Base-by-base conservation (phyloP, 106 monocot genomes). In the Phalaenopsis equestris region DNA sequence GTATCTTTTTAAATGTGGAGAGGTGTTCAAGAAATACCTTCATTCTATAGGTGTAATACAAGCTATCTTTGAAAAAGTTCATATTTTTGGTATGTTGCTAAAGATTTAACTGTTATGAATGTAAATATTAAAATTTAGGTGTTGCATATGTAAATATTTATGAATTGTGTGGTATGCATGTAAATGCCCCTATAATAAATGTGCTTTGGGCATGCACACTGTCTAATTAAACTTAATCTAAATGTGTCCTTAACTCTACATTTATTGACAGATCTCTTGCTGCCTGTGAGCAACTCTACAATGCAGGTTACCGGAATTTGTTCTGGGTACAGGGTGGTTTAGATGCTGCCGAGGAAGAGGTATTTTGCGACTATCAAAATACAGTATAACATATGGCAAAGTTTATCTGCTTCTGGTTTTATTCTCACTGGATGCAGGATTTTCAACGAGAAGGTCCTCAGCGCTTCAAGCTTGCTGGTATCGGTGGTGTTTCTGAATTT, bases 241-340 rank as follows among this genome's bases (percentile, higher is more conserved):
- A 65, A 65, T 65, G 64, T 65, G 64, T 72, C 37, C 6, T 30
- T 24, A 72, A 72, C 41, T 36, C 72, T 75, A 37, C 74, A 45
- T 75, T 15, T 45, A 17, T 83, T 64, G 70, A 42, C 88, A 97
- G 97, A 81, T 98, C 97, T n/a, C 89, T 98, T 77, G 97, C 97
- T 72, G 97, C 97, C 68, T 94, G 94, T 73, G 97, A 98, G 38
- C 94, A 89, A 86, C 94, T 98, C 41, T 90, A 91, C 48, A 88
- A 80, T 72, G 94, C 89, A 10, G 97, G 97, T 64, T 98, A 85
- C 79, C 82, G 43, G 79, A 98, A 94, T 77, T 75, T 98, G 37
- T 98, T 98, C 72, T 98, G 97, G 97, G 92, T 94, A 75, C 97
- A 98, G 85, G 97, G 97, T 77, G 97, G 97, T 81, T 77, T 98